These are phyloP conservation scores for Santalum album DNA, from an alignment of 164 flowering plant species.

Conservation along the genomic window DNA sequence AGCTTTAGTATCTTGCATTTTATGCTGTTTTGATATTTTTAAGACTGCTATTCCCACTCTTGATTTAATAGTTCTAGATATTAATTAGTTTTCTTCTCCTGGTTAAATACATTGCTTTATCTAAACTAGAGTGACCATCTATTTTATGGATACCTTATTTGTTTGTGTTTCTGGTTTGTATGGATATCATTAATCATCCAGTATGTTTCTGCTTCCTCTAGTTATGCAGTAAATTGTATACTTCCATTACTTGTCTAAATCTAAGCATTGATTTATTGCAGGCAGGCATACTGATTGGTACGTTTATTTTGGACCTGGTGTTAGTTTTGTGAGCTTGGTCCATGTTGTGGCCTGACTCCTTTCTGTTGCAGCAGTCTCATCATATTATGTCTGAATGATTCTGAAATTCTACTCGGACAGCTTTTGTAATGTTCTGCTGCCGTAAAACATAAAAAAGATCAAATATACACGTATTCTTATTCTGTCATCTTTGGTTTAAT, in stretches of 20 bases:
- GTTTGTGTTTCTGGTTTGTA: no score
- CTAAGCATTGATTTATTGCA: conserved; percentile 2
- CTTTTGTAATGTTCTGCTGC: neutral
- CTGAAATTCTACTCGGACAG: neutral
- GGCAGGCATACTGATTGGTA: conserved; percentile 14
- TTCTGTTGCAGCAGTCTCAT: conserved; percentile 7
- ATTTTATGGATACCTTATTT: no score
- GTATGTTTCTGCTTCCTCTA: neutral
- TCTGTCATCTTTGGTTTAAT: neutral
- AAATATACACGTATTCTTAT: neutral
- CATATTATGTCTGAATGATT: conserved; percentile 8
- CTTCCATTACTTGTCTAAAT: neutral
- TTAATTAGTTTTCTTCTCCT: no score
- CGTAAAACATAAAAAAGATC: neutral
- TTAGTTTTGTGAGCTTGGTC: conserved; percentile 12
- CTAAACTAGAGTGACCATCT: no score
- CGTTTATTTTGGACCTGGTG: conserved; percentile 14
- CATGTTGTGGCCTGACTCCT: conserved; percentile 11
- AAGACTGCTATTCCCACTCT: no score
- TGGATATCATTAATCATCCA: no score
- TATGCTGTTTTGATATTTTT: no score
- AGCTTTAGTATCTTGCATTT: no score
- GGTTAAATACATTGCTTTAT: no score
- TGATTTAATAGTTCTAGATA: no score
- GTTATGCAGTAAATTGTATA: neutral